These are phyloP conservation scores for Waltiozyma sp. DNA, from an alignment of 1,139 yeast species.

Conservation along the genomic window DNA sequence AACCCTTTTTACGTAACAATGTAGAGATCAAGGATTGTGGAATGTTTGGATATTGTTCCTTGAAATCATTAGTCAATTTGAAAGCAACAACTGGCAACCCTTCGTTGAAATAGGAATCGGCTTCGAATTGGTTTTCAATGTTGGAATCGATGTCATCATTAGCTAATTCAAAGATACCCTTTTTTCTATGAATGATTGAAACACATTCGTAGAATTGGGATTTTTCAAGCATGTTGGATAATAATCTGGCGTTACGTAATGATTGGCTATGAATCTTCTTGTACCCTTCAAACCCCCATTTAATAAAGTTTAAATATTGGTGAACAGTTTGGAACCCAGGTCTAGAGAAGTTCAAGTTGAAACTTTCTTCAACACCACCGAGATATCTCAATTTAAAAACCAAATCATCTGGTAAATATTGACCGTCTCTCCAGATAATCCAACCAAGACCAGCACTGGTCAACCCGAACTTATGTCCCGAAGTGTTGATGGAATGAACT, in stretches of 20 bases:
- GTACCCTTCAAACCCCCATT: conserved; percentile 64
- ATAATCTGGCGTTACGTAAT: conserved; percentile 56
- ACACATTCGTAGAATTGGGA: conserved; percentile 62
- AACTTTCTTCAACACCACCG: conserved; percentile 85
- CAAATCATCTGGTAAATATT: conserved; percentile 56
- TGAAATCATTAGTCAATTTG: conserved; percentile 51
- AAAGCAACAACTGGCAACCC: conserved; percentile 91
- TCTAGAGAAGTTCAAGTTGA: conserved; percentile 78
- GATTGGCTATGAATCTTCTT: conserved; percentile 50
- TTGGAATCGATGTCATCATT: conserved; percentile 12
- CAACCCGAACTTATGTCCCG: conserved; percentile 89
- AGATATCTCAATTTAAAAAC: conserved; percentile 73
- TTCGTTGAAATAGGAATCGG: conserved; percentile 41
- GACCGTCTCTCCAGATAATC: conserved; percentile 69
- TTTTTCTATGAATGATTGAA: conserved; percentile 62
- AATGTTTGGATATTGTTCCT: conserved; percentile 56
- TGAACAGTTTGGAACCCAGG: conserved; percentile 88
- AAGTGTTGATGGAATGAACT: conserved; percentile 79
- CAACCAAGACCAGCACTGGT: conserved; percentile 90
- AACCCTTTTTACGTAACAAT: conserved; percentile 69
- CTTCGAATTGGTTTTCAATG: conserved; percentile 21
- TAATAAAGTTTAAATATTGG: conserved; percentile 73
- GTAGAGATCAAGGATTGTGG: conserved; percentile 77
- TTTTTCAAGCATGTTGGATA: conserved; percentile 54
- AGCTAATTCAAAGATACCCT: conserved; percentile 23